Evolutionary conservation across 805 yeast species (phyloP).

Genomic region (Yamadazyma nakazawae): DNA sequence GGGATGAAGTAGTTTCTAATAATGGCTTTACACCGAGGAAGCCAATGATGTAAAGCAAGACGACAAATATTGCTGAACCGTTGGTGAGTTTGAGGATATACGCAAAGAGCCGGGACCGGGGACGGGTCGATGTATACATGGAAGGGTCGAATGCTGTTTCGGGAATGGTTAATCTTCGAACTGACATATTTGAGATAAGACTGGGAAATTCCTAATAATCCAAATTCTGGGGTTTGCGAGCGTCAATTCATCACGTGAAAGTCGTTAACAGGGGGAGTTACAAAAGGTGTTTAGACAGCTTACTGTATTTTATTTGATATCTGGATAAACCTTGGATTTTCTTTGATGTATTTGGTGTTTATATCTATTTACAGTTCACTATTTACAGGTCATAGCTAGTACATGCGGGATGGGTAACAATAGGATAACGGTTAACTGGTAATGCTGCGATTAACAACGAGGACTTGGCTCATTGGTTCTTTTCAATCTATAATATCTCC

Average conservation of each 20-base stretch:
- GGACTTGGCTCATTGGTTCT: too few species aligned
- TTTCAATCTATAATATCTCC: conserved; percentile 2
- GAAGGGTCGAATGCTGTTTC: conserved; percentile 38
- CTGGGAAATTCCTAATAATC: background rate
- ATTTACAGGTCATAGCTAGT: background rate
- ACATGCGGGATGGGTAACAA: background rate
- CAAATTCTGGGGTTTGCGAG: background rate
- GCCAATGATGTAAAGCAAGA: conserved; percentile 30
- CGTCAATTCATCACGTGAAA: background rate
- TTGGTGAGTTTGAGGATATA: conserved; percentile 31
- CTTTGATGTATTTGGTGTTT: too few species aligned
- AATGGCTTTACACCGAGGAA: conserved; percentile 33
- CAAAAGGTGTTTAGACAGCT: too few species aligned
- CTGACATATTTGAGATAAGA: background rate
- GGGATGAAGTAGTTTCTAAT: conserved; percentile 24
- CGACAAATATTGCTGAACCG: conserved; percentile 30
- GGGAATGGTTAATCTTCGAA: conserved; percentile 31
- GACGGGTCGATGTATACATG: conserved; percentile 18
- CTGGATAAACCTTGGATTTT: too few species aligned
- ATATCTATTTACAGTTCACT: conserved; percentile 1
- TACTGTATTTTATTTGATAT: too few species aligned
- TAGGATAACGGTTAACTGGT: too few species aligned
- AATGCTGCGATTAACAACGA: too few species aligned
- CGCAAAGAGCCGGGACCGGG: conserved; percentile 21
- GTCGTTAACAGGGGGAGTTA: background rate